Base-by-base conservation (phyloP, 2,329 filamentous ascomycete species). In the Aspergillus hiratsukae region DNA sequence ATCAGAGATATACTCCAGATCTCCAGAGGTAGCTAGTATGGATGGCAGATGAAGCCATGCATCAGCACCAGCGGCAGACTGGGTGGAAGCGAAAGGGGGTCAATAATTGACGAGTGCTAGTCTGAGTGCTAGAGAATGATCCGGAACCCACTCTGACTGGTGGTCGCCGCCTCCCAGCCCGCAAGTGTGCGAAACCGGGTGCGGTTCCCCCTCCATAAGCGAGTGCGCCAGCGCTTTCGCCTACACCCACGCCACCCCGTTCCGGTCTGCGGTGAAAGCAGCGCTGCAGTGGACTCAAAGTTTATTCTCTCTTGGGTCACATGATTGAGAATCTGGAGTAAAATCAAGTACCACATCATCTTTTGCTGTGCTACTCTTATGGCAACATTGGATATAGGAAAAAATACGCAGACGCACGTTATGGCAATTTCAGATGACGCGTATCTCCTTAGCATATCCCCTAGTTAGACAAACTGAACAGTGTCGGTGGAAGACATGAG, bases 91-190 rank as follows among this genome's bases (percentile, higher is more conserved):
- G 69, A 69, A 61, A 70, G 64, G 63, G 41, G 69, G 67, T 63
- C 49, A 29, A 35, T 48, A 9, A 40, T 56, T 55, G 60, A 64
- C 57, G 49, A 56, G 45, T n/a, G 50, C 57, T 68, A 69, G 68
- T 54, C 52, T 70, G 66, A 61, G 68, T 68, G 66, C 68, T 66
- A 69, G 66, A 68, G 63, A 72, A 71, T 69, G 65, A 70, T 61
- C 66, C 68, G 67, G 69, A 63, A 58, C 8, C 29, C 48, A 10
- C n/a, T 51, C 29, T 56, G 46, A 48, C 49, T 57, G 55, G 41
- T 40, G 28, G 43, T 11, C 19, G 25, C 31, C 31, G 46, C 58
- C 35, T 40, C n/a, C 21, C 45, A 45, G 41, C 41, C 19, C 41
- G 19, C 41, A 19, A 23, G 62, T 57, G 58, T 64, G 62, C 61